Conservation (phyloP, 805 yeast genomes). For the Yarrowia sp. region DNA sequence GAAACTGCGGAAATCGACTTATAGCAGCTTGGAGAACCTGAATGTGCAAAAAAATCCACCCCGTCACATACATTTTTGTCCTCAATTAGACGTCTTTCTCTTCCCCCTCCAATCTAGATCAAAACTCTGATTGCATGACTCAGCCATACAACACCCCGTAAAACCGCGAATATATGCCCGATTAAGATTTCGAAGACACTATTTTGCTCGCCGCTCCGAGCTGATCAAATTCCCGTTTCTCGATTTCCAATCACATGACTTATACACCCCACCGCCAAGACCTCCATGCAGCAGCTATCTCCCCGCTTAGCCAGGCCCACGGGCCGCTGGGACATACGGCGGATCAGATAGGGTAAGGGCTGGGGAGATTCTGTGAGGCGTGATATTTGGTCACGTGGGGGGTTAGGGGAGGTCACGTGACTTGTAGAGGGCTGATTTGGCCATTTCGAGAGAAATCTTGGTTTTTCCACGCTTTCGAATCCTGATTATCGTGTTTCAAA, state of each 20-base stretch:
- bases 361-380: neutral
- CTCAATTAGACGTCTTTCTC: neutral
- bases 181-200: neutral
- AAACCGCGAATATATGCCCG: neutral
- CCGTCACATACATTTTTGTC: neutral
- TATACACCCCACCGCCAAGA: neutral
- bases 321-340: slow-evolving; percentile 10
- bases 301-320: neutral
- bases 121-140: neutral
- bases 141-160: neutral
- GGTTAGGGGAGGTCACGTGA: neutral
- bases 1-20: too few relatives aligned
- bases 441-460: too few relatives aligned
- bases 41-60: neutral
- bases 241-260: neutral
- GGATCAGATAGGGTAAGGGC: neutral
- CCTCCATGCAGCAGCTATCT: slow-evolving; percentile 7
- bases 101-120: neutral
- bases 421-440: neutral
- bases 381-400: neutral
- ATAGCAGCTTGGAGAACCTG: too few relatives aligned
- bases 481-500: neutral
- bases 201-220: neutral
- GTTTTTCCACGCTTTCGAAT: too few relatives aligned
- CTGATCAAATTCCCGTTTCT: neutral